A percentile compares a stretch with the other conserved stretches of the same genome.
Evolutionary conservation across 2,329 filamentous ascomycete genomes (phyloP).

Genomic region (Hyphodiscus sp.): DNA sequence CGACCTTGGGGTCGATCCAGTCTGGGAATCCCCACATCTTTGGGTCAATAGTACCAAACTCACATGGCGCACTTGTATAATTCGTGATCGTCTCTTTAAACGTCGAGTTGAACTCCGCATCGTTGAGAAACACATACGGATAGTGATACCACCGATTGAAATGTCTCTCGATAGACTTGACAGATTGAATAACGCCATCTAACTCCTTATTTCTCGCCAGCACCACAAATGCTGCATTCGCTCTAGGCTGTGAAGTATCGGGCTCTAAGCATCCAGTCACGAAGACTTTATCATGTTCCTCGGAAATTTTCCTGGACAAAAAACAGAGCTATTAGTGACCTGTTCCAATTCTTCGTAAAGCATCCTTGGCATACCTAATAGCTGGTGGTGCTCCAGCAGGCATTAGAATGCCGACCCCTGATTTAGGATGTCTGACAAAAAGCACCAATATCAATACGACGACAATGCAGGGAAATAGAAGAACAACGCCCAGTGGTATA

Average conservation of each 20-base stretch:
- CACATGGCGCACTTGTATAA: constrained; percentile 79
- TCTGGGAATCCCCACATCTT: constrained; percentile 96
- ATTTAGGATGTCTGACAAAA: constrained; percentile 81
- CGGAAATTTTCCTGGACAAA: constrained; percentile 76
- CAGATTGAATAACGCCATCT: constrained; percentile 89
- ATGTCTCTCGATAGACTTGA: constrained; percentile 96
- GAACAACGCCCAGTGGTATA: constrained; percentile 83
- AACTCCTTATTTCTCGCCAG: constrained; percentile 94
- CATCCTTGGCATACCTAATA: constrained; percentile 61
- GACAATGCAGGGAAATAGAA: constrained; percentile 88
- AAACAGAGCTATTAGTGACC: constrained; percentile 12
- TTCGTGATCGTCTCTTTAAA: constrained; percentile 87
- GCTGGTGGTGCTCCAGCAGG: constrained; percentile 81
- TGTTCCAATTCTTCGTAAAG: not conserved
- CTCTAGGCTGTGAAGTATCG: constrained; percentile 70
- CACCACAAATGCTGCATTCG: constrained; percentile 93
- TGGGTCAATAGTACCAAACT: constrained; percentile 88
- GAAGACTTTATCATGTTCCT: constrained; percentile 96
- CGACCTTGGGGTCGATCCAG: constrained; percentile 90
- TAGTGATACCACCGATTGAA: constrained; percentile 99
- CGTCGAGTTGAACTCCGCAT: constrained; percentile 90
- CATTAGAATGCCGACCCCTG: constrained; percentile 75
- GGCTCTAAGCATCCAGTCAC: constrained; percentile 81
- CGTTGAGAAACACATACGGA: constrained; percentile 96
- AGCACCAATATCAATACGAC: constrained; percentile 85